phyloP scores from a whole-genome alignment of 495 filamentous ascomycete species.

The Aspergillus sclerotioniger region DNA sequence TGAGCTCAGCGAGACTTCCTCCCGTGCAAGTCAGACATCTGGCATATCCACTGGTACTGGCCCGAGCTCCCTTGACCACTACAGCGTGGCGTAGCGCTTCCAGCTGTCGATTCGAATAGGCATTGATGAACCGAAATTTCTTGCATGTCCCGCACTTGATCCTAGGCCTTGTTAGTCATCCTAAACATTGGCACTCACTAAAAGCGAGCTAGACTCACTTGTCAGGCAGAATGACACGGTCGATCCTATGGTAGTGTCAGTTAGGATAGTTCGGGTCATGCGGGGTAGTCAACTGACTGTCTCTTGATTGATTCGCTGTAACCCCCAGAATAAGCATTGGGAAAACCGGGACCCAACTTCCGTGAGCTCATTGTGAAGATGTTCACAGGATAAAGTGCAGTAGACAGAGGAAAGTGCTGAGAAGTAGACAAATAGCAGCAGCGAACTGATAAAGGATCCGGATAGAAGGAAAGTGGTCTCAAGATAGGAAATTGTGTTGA shows the following conservation, averaged over 20 bases:
- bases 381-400: neutral
- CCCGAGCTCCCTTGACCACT: constrained; percentile 11
- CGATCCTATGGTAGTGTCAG: constrained; percentile 17
- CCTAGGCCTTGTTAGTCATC: constrained; percentile 25
- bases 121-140: constrained; percentile 31
- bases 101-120: constrained; percentile 50
- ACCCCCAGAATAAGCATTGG: constrained; percentile 27
- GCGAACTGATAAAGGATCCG: too few relatives aligned
- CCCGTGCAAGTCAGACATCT: constrained; percentile 28
- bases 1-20: constrained; percentile 33
- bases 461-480: too few relatives aligned
- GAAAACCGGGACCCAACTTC: neutral
- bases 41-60: constrained; percentile 10
- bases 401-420: neutral
- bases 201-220: constrained; percentile 24
- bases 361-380: neutral
- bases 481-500: too few relatives aligned
- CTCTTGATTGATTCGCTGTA: constrained; percentile 25
- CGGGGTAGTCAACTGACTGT: constrained; percentile 20
- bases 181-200: neutral
- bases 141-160: constrained; percentile 50
- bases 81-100: constrained; percentile 34
- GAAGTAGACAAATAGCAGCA: neutral
- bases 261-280: neutral
- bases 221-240: constrained; percentile 24